Conservation (phyloP, 495 filamentous ascomycete genomes). For the Venustampulla echinocandica region DNA sequence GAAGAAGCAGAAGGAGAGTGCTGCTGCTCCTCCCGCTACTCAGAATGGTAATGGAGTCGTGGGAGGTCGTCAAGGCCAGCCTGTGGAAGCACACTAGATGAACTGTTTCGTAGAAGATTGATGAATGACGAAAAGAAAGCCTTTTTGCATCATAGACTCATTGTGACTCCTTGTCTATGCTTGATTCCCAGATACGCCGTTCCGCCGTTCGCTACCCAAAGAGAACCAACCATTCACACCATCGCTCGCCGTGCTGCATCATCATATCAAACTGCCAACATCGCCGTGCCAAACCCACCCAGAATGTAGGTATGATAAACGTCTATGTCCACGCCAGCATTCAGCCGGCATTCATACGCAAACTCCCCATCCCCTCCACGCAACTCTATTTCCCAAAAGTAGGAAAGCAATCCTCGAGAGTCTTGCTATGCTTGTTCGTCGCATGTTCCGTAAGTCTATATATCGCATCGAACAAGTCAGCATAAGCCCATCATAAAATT, state of each 20-base stretch:
- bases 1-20: constrained; percentile 10
- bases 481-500: constrained; percentile 16
- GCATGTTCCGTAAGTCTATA: constrained; percentile 42
- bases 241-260: neutral
- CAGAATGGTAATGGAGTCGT: constrained; percentile 16
- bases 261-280: neutral
- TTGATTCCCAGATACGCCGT: constrained; percentile 16
- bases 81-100: constrained; percentile 33
- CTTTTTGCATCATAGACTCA: constrained; percentile 11
- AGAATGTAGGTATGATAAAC: no score
- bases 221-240: neutral
- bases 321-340: neutral
- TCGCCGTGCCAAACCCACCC: no score
- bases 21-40: no score
- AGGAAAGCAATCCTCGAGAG: constrained; percentile 45
- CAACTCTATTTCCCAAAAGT: constrained; percentile 22
- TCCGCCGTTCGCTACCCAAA: neutral
- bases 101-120: no score
- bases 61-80: constrained; percentile 22
- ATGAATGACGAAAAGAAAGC: no score
- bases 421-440: constrained; percentile 46
- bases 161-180: constrained; percentile 11
- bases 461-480: neutral
- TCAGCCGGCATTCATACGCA: neutral
- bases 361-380: neutral